Base-by-base conservation (phyloP, 176 grass and related monocot species). In the Pharus latifolius region DNA sequence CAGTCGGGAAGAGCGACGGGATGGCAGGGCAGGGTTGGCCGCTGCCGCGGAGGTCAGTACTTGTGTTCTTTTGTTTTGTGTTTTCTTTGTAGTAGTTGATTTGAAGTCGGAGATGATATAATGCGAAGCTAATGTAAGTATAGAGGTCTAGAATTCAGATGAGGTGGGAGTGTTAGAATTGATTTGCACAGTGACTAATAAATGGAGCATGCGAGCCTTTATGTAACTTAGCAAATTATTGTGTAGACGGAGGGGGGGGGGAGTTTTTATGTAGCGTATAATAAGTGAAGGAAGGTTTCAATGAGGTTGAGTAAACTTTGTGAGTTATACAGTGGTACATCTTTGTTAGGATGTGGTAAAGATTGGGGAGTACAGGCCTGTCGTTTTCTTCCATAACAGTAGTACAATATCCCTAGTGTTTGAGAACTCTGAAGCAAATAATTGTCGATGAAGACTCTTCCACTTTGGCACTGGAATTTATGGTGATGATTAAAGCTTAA, bases 21-120 rank as follows among this genome's bases (percentile, higher is more conserved):
- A n/a, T n/a, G n/a, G n/a, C n/a, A n/a, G n/a, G n/a, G n/a, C n/a
- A n/a, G n/a, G n/a, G n/a, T n/a, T n/a, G 46, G 29, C 49, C 29
- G 42, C 29, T 10, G 51, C 48, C 44, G 80, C 80, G 48, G 75
- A 80, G 75, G 80, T 88, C 60, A 67, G 31, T 17, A 42, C 19
- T 77, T 23, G 5, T n/a, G 28, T 56, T 34, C 3, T 3, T 22
- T 10, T 27, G 15, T 19, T 38, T 38, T 37, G 7, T 27, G 6
- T 34, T 30, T 38, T 69, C n/a, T 7, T 66, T 31, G 42, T 25
- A 19, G 24, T n/a, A n/a, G n/a, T n/a, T n/a, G n/a, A n/a, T n/a
- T n/a, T n/a, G n/a, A n/a, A n/a, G n/a, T n/a, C n/a, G 22, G 38
- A 29, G 38, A 14, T 15, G 13, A 26, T 63, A 4, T 9, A 19